Percentiles rank a stretch among this genome's conserved stretches.
Evolutionary conservation across 176 grass and related monocot genomes (phyloP).

Genomic region (Aegilops sharonensis): DNA sequence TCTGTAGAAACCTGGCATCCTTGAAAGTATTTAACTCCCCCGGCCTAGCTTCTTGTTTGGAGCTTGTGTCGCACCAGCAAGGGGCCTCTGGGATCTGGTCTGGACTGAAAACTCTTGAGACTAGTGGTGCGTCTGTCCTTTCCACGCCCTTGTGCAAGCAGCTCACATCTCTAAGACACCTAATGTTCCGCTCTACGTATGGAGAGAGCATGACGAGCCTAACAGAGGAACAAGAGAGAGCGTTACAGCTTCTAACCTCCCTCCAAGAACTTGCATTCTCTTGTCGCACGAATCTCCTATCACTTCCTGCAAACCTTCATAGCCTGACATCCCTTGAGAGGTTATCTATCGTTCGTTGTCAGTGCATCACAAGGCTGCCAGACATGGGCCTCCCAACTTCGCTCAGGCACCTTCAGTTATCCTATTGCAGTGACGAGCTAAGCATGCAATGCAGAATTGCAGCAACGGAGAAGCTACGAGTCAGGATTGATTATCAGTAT

Average conservation of each 20-base stretch:
- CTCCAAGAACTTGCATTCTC: neutral
- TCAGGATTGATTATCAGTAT: rapidly evolving
- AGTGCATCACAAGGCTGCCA: neutral
- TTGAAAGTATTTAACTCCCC: neutral
- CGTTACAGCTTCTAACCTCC: slow-evolving; percentile 12
- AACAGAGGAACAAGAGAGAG: slow-evolving; percentile 9
- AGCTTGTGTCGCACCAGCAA: neutral
- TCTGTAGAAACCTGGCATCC: neutral
- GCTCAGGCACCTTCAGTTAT: rapidly evolving
- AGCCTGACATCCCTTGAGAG: neutral
- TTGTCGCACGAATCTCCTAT: rapidly evolving
- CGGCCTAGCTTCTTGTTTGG: rapidly evolving
- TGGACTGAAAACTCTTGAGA: neutral
- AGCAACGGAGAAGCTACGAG: neutral
- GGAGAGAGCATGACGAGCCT: neutral
- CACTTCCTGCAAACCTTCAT: neutral
- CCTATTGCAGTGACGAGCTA: neutral
- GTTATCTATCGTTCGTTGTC: rapidly evolving
- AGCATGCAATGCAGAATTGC: neutral
- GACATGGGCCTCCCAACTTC: slow-evolving; percentile 11
- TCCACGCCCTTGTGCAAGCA: neutral
- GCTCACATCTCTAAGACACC: neutral
- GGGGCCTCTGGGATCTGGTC: neutral
- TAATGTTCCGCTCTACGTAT: neutral
- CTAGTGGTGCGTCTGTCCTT: neutral